Evolutionary conservation across 768 basidiomycete genomes (phyloP), one percentile per base, ranked within the genome.

Genomic region (Termitomyces sp.): DNA sequence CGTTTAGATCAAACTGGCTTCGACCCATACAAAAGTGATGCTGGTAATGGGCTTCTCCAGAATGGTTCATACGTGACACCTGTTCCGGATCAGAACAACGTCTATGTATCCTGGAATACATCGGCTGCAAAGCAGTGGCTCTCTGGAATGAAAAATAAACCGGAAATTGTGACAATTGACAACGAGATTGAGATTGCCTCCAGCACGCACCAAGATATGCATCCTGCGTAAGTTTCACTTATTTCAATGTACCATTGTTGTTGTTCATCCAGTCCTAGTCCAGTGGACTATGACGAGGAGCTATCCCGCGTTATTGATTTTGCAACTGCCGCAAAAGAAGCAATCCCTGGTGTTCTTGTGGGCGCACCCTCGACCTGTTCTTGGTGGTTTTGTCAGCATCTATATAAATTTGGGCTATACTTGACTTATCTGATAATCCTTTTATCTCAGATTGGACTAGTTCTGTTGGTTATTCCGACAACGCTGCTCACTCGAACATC

Each of bases 171-270:
- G 14, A 70, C 78, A 5, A 72, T 83, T 55, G 81, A 83, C 64
- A 83, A 83, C 63, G 81, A 83, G 65, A 82, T 83, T 16, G 81
- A 83, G 64, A 83, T 83, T 54, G 78, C 81, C 14, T 68, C 69
- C 52, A 77, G 63, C 59, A 83, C 81, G 18, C 81, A 83, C 62
- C 77, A 79, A 65, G 81, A 83, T 60, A 83, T 83, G 79, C 81
- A 83, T 63, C 80, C 81, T 2, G 61, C 59, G 77, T 78, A 66
- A 40, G 72, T 63, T 18, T 7, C 54, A 22, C 20, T 5, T 10
- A 24, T 53, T 24, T 36, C 53, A 50, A n/a, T 22, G 51, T 33
- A 41, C 41, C 33, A 3, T 28, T 38, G 11, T 7, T 26, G 11
- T 7, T 26, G 5, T 57, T 55, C 36, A 59, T 33, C 49, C n/a